A percentile compares a stretch with the other conserved stretches of the same genome.
Evolutionary conservation across 768 basidiomycete species (phyloP).

Genomic region (Pisolithus tinctorius): DNA sequence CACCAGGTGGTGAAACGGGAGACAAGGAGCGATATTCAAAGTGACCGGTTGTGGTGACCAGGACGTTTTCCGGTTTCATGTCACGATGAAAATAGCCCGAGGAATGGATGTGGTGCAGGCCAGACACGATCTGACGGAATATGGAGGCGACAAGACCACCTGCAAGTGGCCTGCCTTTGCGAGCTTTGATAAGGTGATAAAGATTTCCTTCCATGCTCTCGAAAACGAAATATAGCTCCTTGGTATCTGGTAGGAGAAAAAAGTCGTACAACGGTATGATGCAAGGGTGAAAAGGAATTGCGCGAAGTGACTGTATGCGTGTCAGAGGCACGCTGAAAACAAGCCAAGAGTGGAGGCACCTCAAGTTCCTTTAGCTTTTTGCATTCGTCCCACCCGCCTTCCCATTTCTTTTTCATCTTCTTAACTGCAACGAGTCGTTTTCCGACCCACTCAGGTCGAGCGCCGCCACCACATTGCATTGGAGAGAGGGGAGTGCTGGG

Average conservation of each 20-base stretch:
- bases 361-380: conserved; percentile 92
- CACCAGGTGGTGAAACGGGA: conserved; percentile 55
- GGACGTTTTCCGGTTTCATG: conserved; percentile 99
- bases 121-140: conserved; percentile 85
- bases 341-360: conserved; percentile 38
- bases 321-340: conserved; percentile 10
- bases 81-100: conserved; percentile 98
- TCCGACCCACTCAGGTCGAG: conserved; percentile 88
- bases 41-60: conserved; percentile 95
- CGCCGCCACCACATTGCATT: conserved; percentile 93
- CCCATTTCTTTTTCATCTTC: conserved; percentile 97
- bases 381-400: conserved; percentile 98
- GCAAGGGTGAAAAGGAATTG: conserved; percentile 91
- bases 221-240: conserved; percentile 98
- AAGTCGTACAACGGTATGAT: conserved; percentile 99
- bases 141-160: conserved; percentile 94
- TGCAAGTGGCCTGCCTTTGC: conserved; percentile 92
- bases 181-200: conserved; percentile 96
- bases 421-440: conserved; percentile 96
- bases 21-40: conserved; percentile 83
- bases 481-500: conserved; percentile 86
- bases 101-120: conserved; percentile 87
- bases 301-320: conserved; percentile 72
- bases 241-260: conserved; percentile 91
- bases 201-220: conserved; percentile 99